Evolutionary conservation across 768 basidiomycete species (phyloP).

Genomic region (Leccinum sublutescens): DNA sequence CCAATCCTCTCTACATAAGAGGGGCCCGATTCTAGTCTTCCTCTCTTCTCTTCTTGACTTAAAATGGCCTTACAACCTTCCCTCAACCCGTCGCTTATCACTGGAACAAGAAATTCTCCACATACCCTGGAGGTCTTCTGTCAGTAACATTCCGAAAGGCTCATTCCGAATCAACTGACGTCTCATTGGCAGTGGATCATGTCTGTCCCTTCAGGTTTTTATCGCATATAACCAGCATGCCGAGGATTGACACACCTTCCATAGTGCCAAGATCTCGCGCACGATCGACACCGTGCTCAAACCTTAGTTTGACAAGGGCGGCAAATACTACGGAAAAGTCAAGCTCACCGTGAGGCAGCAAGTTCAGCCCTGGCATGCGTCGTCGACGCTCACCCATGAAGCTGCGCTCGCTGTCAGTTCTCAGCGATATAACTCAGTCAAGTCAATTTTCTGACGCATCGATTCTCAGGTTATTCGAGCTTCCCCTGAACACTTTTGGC

Average conservation of each 20-base stretch:
- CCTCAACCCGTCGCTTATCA: constrained; percentile 60
- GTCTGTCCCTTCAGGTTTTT: constrained; percentile 78
- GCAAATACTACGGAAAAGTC: constrained; percentile 68
- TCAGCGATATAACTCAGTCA: neutral
- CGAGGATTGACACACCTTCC: neutral
- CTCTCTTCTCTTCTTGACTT: neutral
- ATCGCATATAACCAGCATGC: neutral
- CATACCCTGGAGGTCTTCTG: constrained; percentile 82
- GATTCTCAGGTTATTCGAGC: constrained; percentile 57
- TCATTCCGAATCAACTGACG: neutral
- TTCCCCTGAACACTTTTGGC: constrained; percentile 79
- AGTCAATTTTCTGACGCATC: neutral
- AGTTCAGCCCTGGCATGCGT: constrained; percentile 75
- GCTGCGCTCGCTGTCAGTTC: constrained; percentile 70
- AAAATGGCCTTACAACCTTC: constrained; percentile 79
- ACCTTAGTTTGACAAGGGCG: constrained; percentile 51
- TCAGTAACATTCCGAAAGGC: constrained; percentile 34
- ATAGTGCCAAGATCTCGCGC: constrained; percentile 59
- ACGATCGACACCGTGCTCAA: constrained; percentile 50
- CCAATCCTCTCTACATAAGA: neutral
- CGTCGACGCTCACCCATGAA: constrained; percentile 66
- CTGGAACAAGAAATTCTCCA: constrained; percentile 44
- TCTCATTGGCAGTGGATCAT: constrained; percentile 62
- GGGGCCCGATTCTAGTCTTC: neutral
- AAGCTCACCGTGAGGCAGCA: constrained; percentile 70